phyloP scores from a whole-genome alignment of 371 early-diverging fungal genomes.

The Apophysomyces trapeziformis region DNA sequence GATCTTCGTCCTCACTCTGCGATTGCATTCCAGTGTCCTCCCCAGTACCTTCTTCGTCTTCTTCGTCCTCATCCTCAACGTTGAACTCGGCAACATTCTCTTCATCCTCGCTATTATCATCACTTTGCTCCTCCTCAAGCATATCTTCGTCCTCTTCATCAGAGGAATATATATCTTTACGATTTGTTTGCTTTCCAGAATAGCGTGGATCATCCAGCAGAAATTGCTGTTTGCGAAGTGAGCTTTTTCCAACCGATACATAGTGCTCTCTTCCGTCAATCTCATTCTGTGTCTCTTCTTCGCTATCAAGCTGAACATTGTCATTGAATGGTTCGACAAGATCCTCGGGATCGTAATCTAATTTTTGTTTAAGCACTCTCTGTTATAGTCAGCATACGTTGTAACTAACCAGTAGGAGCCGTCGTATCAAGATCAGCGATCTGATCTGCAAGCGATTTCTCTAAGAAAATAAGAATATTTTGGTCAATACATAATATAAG shows the following conservation, averaged over 20 bases:
- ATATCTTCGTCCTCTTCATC: conserved; percentile 44
- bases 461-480: conserved; percentile 10
- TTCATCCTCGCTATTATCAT: conserved; percentile 41
- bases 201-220: conserved; percentile 82
- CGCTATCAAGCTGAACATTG: conserved; percentile 48
- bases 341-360: conserved; percentile 71
- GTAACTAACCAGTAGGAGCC: conserved; percentile 63
- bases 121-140: conserved; percentile 32
- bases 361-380: conserved; percentile 3
- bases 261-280: conserved; percentile 69
- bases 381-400: neutral
- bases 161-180: conserved; percentile 62
- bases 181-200: conserved; percentile 68
- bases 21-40: conserved; percentile 29
- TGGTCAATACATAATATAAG: neutral
- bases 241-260: conserved; percentile 73
- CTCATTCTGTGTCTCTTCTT: conserved; percentile 50
- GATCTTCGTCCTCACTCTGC: conserved; percentile 26
- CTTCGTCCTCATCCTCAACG: conserved; percentile 30
- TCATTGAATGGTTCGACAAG: conserved; percentile 50
- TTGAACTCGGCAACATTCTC: conserved; percentile 31
- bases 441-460: conserved; percentile 68
- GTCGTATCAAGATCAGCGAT: conserved; percentile 73
- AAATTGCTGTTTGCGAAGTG: conserved; percentile 63
- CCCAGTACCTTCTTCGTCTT: conserved; percentile 28